A percentile compares a stretch with the other conserved stretches of the same genome.
phyloP scores from a whole-genome alignment of 805 yeast species.

The Ogataea pini region DNA sequence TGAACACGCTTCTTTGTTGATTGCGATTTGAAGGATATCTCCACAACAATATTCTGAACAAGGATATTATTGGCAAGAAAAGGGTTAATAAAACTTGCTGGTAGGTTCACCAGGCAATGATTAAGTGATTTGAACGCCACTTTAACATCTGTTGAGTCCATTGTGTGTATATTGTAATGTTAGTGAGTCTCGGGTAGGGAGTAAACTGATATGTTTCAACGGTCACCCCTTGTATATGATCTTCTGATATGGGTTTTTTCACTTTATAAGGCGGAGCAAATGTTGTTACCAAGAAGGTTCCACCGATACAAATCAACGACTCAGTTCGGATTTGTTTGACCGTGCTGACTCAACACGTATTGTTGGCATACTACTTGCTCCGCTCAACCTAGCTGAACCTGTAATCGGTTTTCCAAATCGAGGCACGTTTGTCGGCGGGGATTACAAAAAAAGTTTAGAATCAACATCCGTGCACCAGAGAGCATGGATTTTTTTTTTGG shows the following conservation, averaged over 20 bases:
- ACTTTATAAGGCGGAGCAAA: neutral
- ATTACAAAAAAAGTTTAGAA: neutral
- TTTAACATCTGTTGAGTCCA: slow-evolving; percentile 27
- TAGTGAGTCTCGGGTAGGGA: too few relatives aligned
- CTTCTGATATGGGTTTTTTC: neutral
- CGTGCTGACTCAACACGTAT: neutral
- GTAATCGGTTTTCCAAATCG: slow-evolving; percentile 3
- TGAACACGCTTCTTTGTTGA: slow-evolving; percentile 15
- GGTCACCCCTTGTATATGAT: neutral
- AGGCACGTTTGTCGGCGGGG: slow-evolving; percentile 12
- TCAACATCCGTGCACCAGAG: slow-evolving; percentile 6
- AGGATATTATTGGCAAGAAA: slow-evolving; percentile 40
- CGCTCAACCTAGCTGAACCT: neutral
- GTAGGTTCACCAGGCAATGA: slow-evolving; percentile 40
- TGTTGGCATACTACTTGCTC: neutral
- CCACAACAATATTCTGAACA: slow-evolving; percentile 42
- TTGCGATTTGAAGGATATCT: slow-evolving; percentile 24
- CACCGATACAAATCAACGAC: neutral
- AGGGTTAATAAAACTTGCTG: slow-evolving; percentile 38
- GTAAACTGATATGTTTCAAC: too few relatives aligned
- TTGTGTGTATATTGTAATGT: slow-evolving; percentile 1
- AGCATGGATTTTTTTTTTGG: neutral
- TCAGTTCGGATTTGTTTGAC: neutral
- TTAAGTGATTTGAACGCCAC: slow-evolving; percentile 27
- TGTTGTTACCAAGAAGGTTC: too few relatives aligned